Evolutionary conservation across 2,329 filamentous ascomycete species (phyloP).

Genomic region (Colletotrichum nymphaeae): DNA sequence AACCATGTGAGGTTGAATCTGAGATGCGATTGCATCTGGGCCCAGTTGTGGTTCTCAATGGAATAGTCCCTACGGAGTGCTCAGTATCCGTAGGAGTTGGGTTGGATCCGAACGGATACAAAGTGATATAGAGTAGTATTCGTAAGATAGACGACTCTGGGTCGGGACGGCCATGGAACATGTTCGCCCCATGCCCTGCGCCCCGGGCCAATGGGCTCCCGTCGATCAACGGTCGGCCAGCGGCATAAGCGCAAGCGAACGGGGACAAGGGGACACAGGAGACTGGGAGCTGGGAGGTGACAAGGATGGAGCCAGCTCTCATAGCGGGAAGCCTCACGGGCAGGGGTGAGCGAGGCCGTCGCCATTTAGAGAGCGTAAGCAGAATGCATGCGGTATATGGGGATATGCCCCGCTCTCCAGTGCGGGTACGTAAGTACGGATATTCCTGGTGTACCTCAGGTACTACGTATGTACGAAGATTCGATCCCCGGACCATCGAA

Average conservation of each 20-base stretch:
- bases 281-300: neutral
- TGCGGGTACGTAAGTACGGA: neutral
- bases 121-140: too few relatives aligned
- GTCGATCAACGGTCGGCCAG: slow-evolving; percentile 31
- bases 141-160: slow-evolving; percentile 2
- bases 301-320: slow-evolving; percentile 3
- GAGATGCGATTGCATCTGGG: slow-evolving; percentile 17
- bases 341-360: neutral
- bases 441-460: too few relatives aligned
- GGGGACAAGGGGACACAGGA: neutral
- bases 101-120: too few relatives aligned
- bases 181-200: slow-evolving; percentile 15
- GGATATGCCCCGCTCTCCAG: neutral
- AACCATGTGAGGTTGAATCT: slow-evolving; percentile 24
- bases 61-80: neutral
- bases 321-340: slow-evolving; percentile 14
- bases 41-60: neutral
- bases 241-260: slow-evolving; percentile 14
- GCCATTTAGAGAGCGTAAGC: slow-evolving; percentile 12
- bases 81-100: neutral
- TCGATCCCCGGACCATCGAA: neutral
- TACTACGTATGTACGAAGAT: too few relatives aligned
- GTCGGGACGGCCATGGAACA: slow-evolving; percentile 2
- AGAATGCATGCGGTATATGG: slow-evolving; percentile 14
- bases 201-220: slow-evolving; percentile 23